These are phyloP conservation scores for Nevesoporus exiguus DNA, from an alignment of 768 basidiomycete genomes.

Conservation along the genomic window DNA sequence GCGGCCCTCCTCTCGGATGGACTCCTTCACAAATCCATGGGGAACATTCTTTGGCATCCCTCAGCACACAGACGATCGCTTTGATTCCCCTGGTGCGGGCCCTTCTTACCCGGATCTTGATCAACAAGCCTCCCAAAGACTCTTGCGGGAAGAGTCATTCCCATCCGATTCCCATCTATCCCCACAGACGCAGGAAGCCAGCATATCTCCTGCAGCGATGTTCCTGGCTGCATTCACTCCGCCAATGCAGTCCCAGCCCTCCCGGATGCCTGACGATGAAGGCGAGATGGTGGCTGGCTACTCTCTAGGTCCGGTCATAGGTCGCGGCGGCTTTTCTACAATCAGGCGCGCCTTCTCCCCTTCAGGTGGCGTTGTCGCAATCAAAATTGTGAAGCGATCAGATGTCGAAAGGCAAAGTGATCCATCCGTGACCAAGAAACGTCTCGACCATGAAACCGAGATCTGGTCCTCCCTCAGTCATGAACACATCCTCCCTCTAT, in stretches of 20 bases:
- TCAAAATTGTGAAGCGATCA: conserved; percentile 74
- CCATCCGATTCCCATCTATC: neutral
- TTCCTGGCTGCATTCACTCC: conserved; percentile 67
- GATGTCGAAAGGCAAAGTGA: conserved; percentile 53
- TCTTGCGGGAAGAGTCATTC: conserved; percentile 7
- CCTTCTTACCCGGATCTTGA: conserved; percentile 26
- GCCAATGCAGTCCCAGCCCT: conserved; percentile 29
- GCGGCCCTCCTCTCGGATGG: conserved; percentile 3
- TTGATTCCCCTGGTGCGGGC: neutral
- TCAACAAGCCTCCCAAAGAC: conserved; percentile 21
- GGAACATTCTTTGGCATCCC: neutral
- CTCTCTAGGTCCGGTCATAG: conserved; percentile 70
- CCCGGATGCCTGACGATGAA: conserved; percentile 56
- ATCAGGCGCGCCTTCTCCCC: conserved; percentile 67
- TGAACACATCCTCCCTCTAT: conserved; percentile 84
- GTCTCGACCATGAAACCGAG: conserved; percentile 64
- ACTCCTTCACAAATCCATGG: conserved; percentile 15
- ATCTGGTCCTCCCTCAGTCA: conserved; percentile 78
- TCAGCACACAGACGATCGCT: conserved; percentile 2
- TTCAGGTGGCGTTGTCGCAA: conserved; percentile 67
- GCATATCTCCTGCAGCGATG: conserved; percentile 66
- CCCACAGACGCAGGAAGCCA: conserved; percentile 13
- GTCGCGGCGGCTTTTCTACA: conserved; percentile 77
- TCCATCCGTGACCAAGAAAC: conserved; percentile 45
- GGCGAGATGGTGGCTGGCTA: conserved; percentile 70